These are phyloP conservation scores for Thraustochytrium aureum DNA, from an alignment of 352 stramenopile species.

Conservation along the genomic window DNA sequence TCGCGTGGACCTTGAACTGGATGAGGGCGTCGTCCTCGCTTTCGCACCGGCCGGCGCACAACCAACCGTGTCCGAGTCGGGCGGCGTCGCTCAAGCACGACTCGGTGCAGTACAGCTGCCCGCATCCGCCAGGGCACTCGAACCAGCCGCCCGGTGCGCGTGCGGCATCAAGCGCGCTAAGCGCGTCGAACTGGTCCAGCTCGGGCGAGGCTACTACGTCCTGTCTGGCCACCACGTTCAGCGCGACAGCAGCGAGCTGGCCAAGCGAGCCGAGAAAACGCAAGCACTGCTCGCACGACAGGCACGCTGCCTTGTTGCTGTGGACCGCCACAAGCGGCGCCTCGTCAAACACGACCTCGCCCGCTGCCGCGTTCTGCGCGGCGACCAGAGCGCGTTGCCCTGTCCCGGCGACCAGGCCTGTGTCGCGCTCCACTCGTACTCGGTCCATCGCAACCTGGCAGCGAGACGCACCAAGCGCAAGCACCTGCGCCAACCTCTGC, in stretches of 20 bases:
- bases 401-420: too few relatives aligned
- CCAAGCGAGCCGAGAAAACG: background rate
- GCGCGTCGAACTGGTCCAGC: background rate
- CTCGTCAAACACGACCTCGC: constrained; percentile 26
- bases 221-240: background rate
- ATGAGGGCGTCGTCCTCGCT: constrained; percentile 30
- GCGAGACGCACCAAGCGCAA: too few relatives aligned
- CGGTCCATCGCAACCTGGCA: too few relatives aligned
- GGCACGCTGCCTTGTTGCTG: constrained; percentile 31
- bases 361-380: too few relatives aligned
- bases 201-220: background rate
- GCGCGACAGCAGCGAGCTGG: background rate
- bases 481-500: too few relatives aligned
- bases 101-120: constrained; percentile 35
- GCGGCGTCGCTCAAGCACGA: background rate
- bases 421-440: too few relatives aligned
- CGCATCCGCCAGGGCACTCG: constrained; percentile 9
- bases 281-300: constrained; percentile 16
- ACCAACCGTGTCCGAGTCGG: background rate
- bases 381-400: too few relatives aligned
- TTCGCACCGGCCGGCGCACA: constrained; percentile 34
- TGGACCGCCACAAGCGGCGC: constrained; percentile 37
- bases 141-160: background rate
- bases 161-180: background rate
- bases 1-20: constrained; percentile 44